Evolutionary conservation across 2,329 filamentous ascomycete genomes (phyloP).

Genomic region (Zymoseptoria pseudotritici): DNA sequence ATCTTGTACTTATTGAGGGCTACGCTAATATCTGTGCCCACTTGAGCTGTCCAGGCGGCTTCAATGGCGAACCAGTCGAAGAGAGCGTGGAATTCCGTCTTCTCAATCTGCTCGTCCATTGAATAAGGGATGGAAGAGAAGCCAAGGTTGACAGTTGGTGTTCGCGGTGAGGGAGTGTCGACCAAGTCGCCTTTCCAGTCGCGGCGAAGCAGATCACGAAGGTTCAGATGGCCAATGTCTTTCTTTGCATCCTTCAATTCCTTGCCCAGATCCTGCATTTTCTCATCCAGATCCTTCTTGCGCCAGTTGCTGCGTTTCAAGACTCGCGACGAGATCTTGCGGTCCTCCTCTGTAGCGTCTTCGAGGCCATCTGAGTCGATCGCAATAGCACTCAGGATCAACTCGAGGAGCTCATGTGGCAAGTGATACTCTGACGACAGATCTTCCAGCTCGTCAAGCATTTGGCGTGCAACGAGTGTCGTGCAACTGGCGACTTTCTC

Average conservation of each 20-base stretch:
- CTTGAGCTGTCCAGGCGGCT: slow-evolving; percentile 42
- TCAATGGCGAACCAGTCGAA: slow-evolving; percentile 45
- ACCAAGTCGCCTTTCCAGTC: slow-evolving; percentile 45
- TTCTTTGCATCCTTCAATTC: slow-evolving; percentile 37
- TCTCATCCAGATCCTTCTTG: slow-evolving; percentile 31
- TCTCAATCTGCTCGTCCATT: slow-evolving; percentile 39
- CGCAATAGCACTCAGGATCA: slow-evolving; percentile 41
- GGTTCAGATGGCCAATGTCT: slow-evolving; percentile 34
- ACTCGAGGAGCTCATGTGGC: slow-evolving; percentile 43
- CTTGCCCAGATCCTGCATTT: slow-evolving; percentile 38
- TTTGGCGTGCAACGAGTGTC: slow-evolving; percentile 40
- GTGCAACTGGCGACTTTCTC: slow-evolving; percentile 41
- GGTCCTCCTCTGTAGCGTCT: slow-evolving; percentile 34
- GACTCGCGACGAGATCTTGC: slow-evolving; percentile 33
- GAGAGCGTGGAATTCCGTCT: slow-evolving; percentile 41
- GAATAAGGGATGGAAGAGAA: slow-evolving; percentile 42
- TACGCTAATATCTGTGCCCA: slow-evolving; percentile 39
- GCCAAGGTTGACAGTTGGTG: slow-evolving; percentile 41
- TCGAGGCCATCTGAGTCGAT: slow-evolving; percentile 40
- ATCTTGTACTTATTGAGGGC: slow-evolving; percentile 42
- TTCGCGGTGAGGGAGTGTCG: slow-evolving; percentile 40
- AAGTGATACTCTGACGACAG: slow-evolving; percentile 41
- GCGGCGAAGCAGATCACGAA: slow-evolving; percentile 40
- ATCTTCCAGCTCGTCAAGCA: slow-evolving; percentile 40
- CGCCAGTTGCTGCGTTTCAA: slow-evolving; percentile 39